These are phyloP conservation scores for Xerocomellus intermedius DNA, from an alignment of 768 basidiomycete species.

Conservation along the genomic window DNA sequence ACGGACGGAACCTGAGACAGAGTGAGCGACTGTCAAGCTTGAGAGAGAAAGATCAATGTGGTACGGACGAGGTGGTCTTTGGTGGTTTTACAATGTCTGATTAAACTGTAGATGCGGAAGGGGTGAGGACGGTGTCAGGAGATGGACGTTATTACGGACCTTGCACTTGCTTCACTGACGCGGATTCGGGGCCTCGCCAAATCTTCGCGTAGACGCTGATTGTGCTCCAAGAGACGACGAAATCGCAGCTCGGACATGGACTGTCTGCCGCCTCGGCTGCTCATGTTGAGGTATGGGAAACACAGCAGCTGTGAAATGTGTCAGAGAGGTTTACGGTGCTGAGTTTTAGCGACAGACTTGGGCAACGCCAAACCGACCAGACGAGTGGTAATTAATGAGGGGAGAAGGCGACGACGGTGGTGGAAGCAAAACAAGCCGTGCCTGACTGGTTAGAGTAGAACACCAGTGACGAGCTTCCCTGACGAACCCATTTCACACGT, in stretches of 20 bases:
- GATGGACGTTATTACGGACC: constrained; percentile 39
- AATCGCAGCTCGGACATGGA: constrained; percentile 83
- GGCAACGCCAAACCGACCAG: background rate
- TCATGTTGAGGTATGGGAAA: constrained; percentile 41
- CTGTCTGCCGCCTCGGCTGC: constrained; percentile 60
- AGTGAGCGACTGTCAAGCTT: constrained; percentile 12
- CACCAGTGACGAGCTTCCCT: background rate
- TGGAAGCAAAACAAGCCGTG: constrained; percentile 10
- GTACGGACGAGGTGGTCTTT: constrained; percentile 62
- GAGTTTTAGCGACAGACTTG: constrained; percentile 5
- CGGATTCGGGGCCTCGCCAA: constrained; percentile 66
- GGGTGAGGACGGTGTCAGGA: constrained; percentile 5
- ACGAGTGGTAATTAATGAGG: background rate
- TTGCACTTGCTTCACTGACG: constrained; percentile 70
- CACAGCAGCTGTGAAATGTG: background rate
- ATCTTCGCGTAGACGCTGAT: constrained; percentile 69
- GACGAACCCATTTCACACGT: constrained; percentile 26
- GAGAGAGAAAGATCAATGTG: constrained; percentile 2
- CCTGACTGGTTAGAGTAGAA: background rate
- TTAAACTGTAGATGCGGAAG: constrained; percentile 46
- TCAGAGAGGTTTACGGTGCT: background rate
- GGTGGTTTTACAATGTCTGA: constrained; percentile 72
- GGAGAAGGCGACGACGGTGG: constrained; percentile 4
- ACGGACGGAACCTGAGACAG: constrained; percentile 80
- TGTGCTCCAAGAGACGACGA: constrained; percentile 74